phyloP scores from a whole-genome alignment of 2,329 filamentous ascomycete genomes.

The Rutstroemia sydowiana region DNA sequence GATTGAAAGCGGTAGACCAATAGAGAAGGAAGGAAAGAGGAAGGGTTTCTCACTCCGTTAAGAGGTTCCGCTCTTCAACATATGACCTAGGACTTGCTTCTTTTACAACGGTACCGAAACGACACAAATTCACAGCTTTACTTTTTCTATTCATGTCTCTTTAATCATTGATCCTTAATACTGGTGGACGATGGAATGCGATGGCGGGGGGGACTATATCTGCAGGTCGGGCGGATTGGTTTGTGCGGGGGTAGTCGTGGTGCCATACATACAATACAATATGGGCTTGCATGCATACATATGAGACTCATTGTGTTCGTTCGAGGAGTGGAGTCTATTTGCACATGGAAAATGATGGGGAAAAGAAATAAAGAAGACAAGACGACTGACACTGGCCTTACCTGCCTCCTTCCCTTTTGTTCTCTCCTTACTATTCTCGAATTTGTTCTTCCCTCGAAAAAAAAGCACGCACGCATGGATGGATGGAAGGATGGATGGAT shows the following conservation, averaged over 20 bases:
- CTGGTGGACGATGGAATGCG: conserved; percentile 5
- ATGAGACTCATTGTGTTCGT: conserved; percentile 1
- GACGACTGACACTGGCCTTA: not conserved
- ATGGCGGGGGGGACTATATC: conserved; percentile 1
- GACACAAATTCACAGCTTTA: conserved; percentile 2
- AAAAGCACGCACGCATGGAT: not conserved
- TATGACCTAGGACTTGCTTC: conserved; percentile 4
- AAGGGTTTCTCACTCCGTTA: conserved; percentile 99
- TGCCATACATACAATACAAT: not conserved
- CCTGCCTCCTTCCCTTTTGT: not conserved
- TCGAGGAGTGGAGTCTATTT: conserved; percentile 3
- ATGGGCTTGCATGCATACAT: conserved; percentile 5
- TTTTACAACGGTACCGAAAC: conserved; percentile 9
- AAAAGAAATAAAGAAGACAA: not conserved
- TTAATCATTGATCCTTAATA: conserved; percentile 14
- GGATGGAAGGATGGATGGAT: not conserved
- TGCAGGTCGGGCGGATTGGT: not conserved
- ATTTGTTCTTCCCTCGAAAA: not conserved
- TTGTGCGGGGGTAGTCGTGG: conserved; percentile 8
- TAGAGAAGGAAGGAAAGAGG: conserved; percentile 97
- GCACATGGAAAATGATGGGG: conserved; percentile 5
- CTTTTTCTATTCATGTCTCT: conserved; percentile 12
- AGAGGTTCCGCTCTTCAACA: conserved; percentile 23
- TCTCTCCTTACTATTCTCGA: not conserved
- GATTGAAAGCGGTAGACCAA: conserved; percentile 86